Evolutionary conservation across 176 grass and related monocot species (phyloP).

Genomic region (Thinopyrum elongatum): DNA sequence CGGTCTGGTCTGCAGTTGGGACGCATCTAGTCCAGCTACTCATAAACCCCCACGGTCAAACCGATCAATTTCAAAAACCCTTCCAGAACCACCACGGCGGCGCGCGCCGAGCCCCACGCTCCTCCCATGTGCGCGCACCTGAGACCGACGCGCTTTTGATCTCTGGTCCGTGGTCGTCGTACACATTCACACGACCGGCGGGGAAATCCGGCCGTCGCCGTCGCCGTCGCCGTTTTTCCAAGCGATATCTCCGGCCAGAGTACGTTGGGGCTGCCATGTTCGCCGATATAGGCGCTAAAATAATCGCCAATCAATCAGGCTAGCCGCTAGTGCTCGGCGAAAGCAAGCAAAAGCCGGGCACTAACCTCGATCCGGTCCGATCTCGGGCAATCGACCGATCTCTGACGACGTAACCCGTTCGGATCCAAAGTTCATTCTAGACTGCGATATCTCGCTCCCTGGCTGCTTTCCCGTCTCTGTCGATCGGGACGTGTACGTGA

Average conservation of each 20-base stretch:
- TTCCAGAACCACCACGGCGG: not conserved
- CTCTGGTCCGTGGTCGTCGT: not conserved
- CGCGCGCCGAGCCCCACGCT: not conserved
- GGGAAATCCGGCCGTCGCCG: not conserved
- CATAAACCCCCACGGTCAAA: not conserved
- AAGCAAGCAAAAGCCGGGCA: not conserved
- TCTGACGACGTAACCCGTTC: not conserved
- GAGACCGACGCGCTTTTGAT: not conserved
- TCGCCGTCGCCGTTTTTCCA: not conserved
- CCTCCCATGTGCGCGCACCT: not conserved
- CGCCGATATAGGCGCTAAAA: slow-evolving; percentile 23
- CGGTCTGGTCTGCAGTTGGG: not conserved
- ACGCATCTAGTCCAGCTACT: not conserved
- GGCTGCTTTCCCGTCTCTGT: not conserved
- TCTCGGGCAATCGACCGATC: not conserved
- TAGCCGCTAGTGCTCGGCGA: slow-evolving; percentile 12
- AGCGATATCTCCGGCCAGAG: not conserved
- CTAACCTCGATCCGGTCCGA: not conserved
- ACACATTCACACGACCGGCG: not conserved
- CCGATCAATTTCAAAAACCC: not conserved
- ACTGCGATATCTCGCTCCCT: not conserved
- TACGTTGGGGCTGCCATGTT: not conserved
- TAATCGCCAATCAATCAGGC: slow-evolving; percentile 53
- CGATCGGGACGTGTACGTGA: not conserved
- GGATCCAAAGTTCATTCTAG: not conserved